Conservation (phyloP, 2,329 filamentous ascomycete species). For the Colletotrichum tofieldiae region DNA sequence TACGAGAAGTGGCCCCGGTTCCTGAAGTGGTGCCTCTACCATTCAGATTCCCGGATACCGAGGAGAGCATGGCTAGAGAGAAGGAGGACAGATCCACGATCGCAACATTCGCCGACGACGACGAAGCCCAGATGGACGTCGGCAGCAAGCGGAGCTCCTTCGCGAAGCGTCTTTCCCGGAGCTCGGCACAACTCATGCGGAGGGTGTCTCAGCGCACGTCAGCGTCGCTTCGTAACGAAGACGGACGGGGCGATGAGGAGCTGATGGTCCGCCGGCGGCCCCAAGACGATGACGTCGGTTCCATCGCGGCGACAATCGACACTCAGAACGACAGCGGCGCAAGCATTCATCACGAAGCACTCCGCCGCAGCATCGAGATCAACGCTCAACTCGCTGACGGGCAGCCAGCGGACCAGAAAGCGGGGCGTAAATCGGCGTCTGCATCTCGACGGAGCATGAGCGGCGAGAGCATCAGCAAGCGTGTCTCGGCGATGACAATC, state of each 20-base stretch:
- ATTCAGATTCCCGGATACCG: constrained; percentile 70
- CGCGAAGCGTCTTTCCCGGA: constrained; percentile 65
- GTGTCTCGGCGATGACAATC: constrained; percentile 45
- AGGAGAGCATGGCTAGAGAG: constrained; percentile 55
- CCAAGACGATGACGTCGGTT: constrained; percentile 62
- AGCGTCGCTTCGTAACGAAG: constrained; percentile 39
- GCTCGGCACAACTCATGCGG: constrained; percentile 58
- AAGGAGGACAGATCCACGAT: constrained; percentile 75
- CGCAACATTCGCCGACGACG: constrained; percentile 78
- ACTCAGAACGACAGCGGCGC: constrained; percentile 63
- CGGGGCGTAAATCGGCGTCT: background rate
- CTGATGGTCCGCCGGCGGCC: constrained; percentile 55
- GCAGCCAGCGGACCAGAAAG: constrained; percentile 14
- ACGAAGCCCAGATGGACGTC: constrained; percentile 55
- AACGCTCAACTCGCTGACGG: constrained; percentile 55
- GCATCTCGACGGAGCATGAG: constrained; percentile 2
- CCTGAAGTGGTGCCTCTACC: constrained; percentile 76
- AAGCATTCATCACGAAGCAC: constrained; percentile 49
- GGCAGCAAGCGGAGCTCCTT: constrained; percentile 55
- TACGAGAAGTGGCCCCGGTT: constrained; percentile 52
- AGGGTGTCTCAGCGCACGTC: constrained; percentile 53
- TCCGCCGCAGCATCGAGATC: constrained; percentile 56
- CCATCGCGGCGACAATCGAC: constrained; percentile 73
- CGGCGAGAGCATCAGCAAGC: background rate
- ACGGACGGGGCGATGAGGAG: constrained; percentile 59